Conservation (phyloP, 257 asterid species). For the Thymus mandschuricus region DNA sequence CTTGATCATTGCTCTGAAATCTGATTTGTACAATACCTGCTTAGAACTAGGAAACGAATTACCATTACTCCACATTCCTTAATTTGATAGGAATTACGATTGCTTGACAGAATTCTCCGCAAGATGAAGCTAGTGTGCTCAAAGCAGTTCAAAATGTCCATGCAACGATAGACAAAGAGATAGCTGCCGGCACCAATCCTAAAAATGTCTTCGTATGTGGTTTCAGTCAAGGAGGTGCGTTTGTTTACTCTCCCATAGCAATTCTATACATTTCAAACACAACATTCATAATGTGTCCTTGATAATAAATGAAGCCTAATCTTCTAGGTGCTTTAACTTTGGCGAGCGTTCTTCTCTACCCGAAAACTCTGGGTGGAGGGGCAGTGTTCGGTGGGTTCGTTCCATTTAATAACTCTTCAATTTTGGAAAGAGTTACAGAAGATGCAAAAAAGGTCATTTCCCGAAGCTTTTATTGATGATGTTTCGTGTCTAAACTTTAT, state of each 20-base stretch:
- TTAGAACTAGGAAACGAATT: slow-evolving; percentile 6
- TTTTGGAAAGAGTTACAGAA: slow-evolving; percentile 61
- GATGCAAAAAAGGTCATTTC: slow-evolving; percentile 73
- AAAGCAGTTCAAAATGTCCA: slow-evolving; percentile 87
- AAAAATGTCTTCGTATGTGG: slow-evolving; percentile 81
- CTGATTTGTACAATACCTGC: slow-evolving; percentile 8
- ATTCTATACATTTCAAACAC: not conserved
- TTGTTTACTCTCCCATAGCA: slow-evolving; percentile 8
- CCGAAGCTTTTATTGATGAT: not conserved
- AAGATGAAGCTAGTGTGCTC: slow-evolving; percentile 66
- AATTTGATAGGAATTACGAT: slow-evolving; percentile 3
- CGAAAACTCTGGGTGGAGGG: slow-evolving; percentile 92
- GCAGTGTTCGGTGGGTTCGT: slow-evolving; percentile 98
- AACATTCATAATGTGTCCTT: not conserved
- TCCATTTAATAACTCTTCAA: slow-evolving; percentile 68
- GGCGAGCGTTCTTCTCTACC: slow-evolving; percentile 89
- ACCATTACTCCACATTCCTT: not conserved
- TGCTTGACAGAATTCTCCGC: slow-evolving; percentile 72
- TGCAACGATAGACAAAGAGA: slow-evolving; percentile 80
- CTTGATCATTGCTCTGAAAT: slow-evolving; percentile 20
- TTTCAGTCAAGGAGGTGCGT: slow-evolving; percentile 95
- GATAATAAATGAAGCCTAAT: slow-evolving; percentile 18
- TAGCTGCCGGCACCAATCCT: slow-evolving; percentile 76
- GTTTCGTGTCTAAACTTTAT: no score
- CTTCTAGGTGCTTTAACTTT: slow-evolving; percentile 83